Percentiles rank a stretch among this genome's conserved stretches.
These are phyloP conservation scores for Wickerhamiella azymoides DNA, from an alignment of 805 yeast species.

Conservation along the genomic window DNA sequence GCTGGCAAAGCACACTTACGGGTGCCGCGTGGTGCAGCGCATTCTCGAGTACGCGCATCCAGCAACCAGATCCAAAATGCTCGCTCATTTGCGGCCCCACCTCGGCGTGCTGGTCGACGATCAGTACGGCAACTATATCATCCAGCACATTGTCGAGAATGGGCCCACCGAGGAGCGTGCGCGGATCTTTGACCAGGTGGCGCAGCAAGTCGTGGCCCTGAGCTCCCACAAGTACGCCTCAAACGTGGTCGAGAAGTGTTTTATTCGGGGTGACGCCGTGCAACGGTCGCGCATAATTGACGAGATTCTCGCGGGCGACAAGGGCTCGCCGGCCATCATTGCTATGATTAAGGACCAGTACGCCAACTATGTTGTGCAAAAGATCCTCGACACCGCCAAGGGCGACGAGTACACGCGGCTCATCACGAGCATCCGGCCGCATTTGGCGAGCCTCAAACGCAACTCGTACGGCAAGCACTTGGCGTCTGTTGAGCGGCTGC, in stretches of 20 bases:
- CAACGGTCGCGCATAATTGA: slow-evolving; percentile 53
- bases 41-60: slow-evolving; percentile 62
- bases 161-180: slow-evolving; percentile 49
- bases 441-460: slow-evolving; percentile 58
- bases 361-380: slow-evolving; percentile 95
- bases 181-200: slow-evolving; percentile 51
- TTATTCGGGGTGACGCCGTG: slow-evolving; percentile 49
- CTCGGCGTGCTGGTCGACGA: slow-evolving; percentile 74
- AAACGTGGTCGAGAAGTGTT: slow-evolving; percentile 91
- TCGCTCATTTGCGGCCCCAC: slow-evolving; percentile 58
- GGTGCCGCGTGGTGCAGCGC: slow-evolving; percentile 93
- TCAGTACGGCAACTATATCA: slow-evolving; percentile 95
- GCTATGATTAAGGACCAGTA: slow-evolving; percentile 96
- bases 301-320: slow-evolving; percentile 33
- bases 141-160: slow-evolving; percentile 84
- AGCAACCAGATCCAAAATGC: slow-evolving; percentile 50
- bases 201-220: slow-evolving; percentile 58
- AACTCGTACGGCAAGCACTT: slow-evolving; percentile 67
- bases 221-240: slow-evolving; percentile 97
- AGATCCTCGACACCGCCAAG: slow-evolving; percentile 69
- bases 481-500: slow-evolving; percentile 66
- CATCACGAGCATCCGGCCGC: slow-evolving; percentile 64
- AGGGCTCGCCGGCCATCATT: slow-evolving; percentile 40
- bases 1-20: slow-evolving; percentile 89
- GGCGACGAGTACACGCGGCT: slow-evolving; percentile 55